phyloP scores from a whole-genome alignment of 1,139 yeast genomes.

The Yamadazyma atmosphaerica region DNA sequence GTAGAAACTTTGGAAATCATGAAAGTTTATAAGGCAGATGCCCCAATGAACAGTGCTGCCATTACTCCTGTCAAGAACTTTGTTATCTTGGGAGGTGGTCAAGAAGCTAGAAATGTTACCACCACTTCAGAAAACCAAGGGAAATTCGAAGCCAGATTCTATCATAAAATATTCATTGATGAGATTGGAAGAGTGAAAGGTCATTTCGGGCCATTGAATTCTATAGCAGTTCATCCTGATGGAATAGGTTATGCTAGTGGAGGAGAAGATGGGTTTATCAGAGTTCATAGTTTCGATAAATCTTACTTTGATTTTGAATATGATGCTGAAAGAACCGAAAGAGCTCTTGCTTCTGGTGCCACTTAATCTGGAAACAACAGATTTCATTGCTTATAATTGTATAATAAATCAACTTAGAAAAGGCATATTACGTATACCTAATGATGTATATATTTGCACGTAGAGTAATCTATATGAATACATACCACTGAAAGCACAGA shows the following conservation, averaged over 20 bases:
- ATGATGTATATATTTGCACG: neutral
- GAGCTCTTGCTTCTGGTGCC: conserved; percentile 40
- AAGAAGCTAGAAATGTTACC: conserved; percentile 97
- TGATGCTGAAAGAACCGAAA: conserved; percentile 85
- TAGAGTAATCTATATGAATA: neutral
- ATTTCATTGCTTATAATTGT: conserved; percentile 2
- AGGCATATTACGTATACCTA: neutral
- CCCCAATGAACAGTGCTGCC: conserved; percentile 95
- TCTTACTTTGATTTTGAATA: conserved; percentile 89
- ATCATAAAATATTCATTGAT: conserved; percentile 92
- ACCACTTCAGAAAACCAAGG: conserved; percentile 94
- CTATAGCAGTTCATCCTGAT: conserved; percentile 90
- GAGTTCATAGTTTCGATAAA: conserved; percentile 92
- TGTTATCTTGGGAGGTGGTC: conserved; percentile 98
- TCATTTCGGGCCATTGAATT: conserved; percentile 97
- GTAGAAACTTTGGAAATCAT: conserved; percentile 71
- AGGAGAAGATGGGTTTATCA: conserved; percentile 96
- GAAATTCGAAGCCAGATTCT: conserved; percentile 94
- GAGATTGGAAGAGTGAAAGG: conserved; percentile 97
- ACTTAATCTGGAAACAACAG: conserved; percentile 5
- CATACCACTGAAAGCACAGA: neutral
- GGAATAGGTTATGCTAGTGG: conserved; percentile 95
- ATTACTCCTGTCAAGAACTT: conserved; percentile 91
- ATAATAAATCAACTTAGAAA: neutral
- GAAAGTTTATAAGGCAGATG: conserved; percentile 82